A percentile compares a stretch with the other conserved stretches of the same genome.
Conservation (phyloP, 2,329 filamentous ascomycete genomes). For the Colletotrichum lini region DNA sequence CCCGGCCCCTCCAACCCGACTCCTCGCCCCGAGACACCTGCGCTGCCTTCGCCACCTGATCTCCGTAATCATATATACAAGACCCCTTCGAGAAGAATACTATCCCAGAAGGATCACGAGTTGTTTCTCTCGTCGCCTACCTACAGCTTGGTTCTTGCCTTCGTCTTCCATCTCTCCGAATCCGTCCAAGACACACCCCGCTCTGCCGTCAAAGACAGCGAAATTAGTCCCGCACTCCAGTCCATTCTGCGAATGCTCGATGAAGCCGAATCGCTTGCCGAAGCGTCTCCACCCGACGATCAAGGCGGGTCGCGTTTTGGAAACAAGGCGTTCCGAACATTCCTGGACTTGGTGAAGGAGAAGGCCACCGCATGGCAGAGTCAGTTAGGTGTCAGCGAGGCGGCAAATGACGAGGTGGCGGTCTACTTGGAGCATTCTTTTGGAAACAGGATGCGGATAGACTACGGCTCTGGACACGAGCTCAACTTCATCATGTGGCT, state of each 20-base stretch:
- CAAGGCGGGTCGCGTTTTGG: constrained; percentile 93
- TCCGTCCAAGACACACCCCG: constrained; percentile 80
- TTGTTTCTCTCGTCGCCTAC: constrained; percentile 85
- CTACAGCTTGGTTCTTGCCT: constrained; percentile 82
- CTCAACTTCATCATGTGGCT: constrained; percentile 98
- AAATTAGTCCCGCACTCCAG: constrained; percentile 72
- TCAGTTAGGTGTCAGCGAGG: constrained; percentile 66
- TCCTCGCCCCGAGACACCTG: constrained; percentile 82
- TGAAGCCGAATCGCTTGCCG: constrained; percentile 76
- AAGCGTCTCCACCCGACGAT: constrained; percentile 83
- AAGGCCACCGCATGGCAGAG: constrained; percentile 74
- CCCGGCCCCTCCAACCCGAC: constrained; percentile 65
- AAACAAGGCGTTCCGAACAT: constrained; percentile 89
- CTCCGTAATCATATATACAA: constrained; percentile 73
- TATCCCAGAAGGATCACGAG: constrained; percentile 85
- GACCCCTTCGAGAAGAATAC: constrained; percentile 81
- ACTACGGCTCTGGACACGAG: constrained; percentile 98
- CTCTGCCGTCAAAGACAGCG: constrained; percentile 70
- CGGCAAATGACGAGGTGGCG: constrained; percentile 78
- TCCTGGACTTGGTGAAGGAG: constrained; percentile 78
- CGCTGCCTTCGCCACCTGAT: constrained; percentile 77
- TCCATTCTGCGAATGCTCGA: constrained; percentile 80
- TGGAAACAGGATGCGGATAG: constrained; percentile 88
- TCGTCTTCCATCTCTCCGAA: constrained; percentile 89
- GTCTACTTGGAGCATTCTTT: constrained; percentile 88